These are phyloP conservation scores for Dictyostelium capitatum DNA, from an alignment of 78 protist genomes.

Conservation along the genomic window DNA sequence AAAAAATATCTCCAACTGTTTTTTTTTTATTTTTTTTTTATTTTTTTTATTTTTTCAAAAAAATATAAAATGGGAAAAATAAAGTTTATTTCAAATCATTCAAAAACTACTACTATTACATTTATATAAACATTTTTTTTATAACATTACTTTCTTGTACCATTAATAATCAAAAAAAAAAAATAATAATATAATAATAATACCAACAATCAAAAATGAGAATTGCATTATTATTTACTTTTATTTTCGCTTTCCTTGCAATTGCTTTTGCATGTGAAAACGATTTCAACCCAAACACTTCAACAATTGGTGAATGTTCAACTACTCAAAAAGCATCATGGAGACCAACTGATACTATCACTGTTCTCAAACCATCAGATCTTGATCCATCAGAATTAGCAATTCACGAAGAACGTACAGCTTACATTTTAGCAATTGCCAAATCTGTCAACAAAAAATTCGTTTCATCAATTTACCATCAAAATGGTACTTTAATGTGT, in stretches of 20 bases:
- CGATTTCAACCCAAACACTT: slow-evolving; percentile 8
- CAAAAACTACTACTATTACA: not conserved
- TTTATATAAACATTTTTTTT: not conserved
- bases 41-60: no score
- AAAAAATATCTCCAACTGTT: no score
- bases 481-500: slow-evolving; percentile 18
- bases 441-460: slow-evolving; percentile 27
- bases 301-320: slow-evolving; percentile 21
- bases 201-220: slow-evolving; percentile 21
- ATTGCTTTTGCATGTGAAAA: slow-evolving; percentile 13
- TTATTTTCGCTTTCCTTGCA: slow-evolving; percentile 2
- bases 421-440: slow-evolving; percentile 11
- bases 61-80: no score
- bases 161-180: not conserved
- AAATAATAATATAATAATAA: not conserved
- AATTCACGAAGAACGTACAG: slow-evolving; percentile 48
- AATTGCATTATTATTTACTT: not conserved
- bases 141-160: not conserved
- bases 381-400: slow-evolving; percentile 17
- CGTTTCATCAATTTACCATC: slow-evolving; percentile 50
- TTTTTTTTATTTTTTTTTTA: no score
- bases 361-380: slow-evolving; percentile 42
- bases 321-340: not conserved
- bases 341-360: not conserved
- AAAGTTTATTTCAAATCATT: not conserved